Evolutionary conservation across 2,329 filamentous ascomycete species (phyloP).

Genomic region (Pestalotiopsis sp.): DNA sequence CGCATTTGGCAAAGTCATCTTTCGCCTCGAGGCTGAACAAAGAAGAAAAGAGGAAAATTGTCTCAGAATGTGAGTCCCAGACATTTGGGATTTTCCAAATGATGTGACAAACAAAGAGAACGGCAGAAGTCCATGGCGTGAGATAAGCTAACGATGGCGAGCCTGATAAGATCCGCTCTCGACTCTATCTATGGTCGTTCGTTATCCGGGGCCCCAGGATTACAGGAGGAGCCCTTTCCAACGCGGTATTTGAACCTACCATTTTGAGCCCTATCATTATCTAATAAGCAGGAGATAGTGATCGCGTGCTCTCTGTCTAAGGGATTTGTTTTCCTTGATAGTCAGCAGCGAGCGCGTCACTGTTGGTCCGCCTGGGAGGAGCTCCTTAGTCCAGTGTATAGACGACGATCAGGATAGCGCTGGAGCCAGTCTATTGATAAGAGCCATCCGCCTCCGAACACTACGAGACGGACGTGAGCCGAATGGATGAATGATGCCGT

Average conservation of each 20-base stretch:
- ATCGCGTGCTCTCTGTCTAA: neutral
- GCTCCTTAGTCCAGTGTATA: neutral
- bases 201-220: neutral
- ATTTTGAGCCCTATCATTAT: conserved; percentile 14
- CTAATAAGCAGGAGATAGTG: neutral
- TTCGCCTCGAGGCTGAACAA: neutral
- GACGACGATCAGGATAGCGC: neutral
- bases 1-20: neutral
- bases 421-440: neutral
- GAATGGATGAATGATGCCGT: neutral
- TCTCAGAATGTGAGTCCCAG: neutral
- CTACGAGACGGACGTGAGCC: neutral
- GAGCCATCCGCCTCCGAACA: neutral
- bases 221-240: neutral
- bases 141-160: conserved; percentile 26
- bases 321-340: neutral
- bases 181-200: neutral
- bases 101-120: neutral
- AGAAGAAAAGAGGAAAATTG: neutral
- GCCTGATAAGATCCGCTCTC: conserved; percentile 20
- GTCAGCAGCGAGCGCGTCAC: neutral
- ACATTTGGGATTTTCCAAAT: neutral
- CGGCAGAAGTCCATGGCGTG: conserved; percentile 11
- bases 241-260: conserved; percentile 17
- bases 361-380: neutral